Evolutionary conservation across 495 filamentous ascomycete species (phyloP), one percentile per base, ranked within the genome.

Genomic region (Aspergillus affinis): DNA sequence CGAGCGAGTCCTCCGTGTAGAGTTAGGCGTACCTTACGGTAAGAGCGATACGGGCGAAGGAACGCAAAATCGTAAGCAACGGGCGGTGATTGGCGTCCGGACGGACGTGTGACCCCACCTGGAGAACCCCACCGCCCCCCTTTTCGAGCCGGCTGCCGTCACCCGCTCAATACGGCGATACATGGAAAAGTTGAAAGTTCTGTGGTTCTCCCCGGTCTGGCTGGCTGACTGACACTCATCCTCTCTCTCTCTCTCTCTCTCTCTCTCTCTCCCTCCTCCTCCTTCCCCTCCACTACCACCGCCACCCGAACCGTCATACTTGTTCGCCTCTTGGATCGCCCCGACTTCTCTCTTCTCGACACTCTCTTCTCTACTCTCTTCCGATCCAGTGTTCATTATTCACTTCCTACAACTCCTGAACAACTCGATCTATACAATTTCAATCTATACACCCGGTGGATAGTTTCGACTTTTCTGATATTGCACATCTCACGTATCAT

Each of bases 131-230:
- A 63, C 51, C 49, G 29, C 36, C 55, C 56, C 56, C 55, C 52
- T 48, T 51, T 62, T 62, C 51, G 60, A 54, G 54, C 54, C 53
- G 50, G 21, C 46, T 44, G 32, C 50, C 50, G 49, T 59, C 57
- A 59, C 49, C 57, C 57, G 57, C 57, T 53, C 55, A 21, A 27
- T 18, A 49, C 29, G 36, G 17, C 57, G 46, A 48, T 59, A 59
- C 26, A 7, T 17, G 32, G 48, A 48, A 57, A 48, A 55, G 21
- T 50, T 17, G 48, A 17, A 20, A 19, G 48, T 50, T 50, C 48
- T 17, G n/a, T 50, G 48, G 48, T 23, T 23, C n/a, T 23, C 13
- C 21, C 21, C 49, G 26, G 18, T 7, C n/a, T 51, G 18, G 6
- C 23, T 26, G 23, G 23, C 23, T 26, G 23, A 26, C 23, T 26